Conservation (phyloP, 2,329 filamentous ascomycete genomes). For the Fusarium falciforme region DNA sequence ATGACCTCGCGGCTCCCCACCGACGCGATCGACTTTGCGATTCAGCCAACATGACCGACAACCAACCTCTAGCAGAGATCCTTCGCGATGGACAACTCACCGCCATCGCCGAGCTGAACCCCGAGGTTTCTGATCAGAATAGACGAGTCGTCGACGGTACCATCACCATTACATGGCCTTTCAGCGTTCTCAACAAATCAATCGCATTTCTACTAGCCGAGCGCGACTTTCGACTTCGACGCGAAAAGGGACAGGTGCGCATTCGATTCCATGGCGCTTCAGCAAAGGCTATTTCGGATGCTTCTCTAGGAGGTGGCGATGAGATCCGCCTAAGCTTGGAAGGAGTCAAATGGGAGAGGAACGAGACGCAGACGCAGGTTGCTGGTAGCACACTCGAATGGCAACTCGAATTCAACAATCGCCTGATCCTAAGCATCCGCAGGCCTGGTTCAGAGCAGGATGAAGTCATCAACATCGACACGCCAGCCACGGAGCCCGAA, state of each 20-base stretch:
- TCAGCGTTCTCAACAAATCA: conserved; percentile 79
- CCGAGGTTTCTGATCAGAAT: conserved; percentile 56
- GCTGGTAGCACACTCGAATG: conserved; percentile 66
- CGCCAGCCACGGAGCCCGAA: conserved; percentile 31
- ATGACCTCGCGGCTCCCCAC: conserved; percentile 21
- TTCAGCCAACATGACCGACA: conserved; percentile 41
- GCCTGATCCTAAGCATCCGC: conserved; percentile 58
- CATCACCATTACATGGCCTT: conserved; percentile 92
- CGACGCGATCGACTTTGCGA: conserved; percentile 31
- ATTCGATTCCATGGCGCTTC: conserved; percentile 78
- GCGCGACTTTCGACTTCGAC: conserved; percentile 83
- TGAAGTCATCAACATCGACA: conserved; percentile 65
- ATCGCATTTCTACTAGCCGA: conserved; percentile 87
- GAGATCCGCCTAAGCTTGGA: conserved; percentile 75
- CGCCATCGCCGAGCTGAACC: conserved; percentile 67
- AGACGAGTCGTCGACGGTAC: conserved; percentile 71
- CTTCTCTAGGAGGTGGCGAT: conserved; percentile 82
- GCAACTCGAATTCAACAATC: conserved; percentile 67
- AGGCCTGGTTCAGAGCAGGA: conserved; percentile 58
- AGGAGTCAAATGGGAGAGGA: conserved; percentile 74
- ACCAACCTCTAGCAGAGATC: conserved; percentile 32
- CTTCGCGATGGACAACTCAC: conserved; percentile 52
- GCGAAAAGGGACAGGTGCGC: conserved; percentile 82
- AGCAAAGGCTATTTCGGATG: conserved; percentile 75
- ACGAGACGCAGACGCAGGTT: conserved; percentile 59